Conservation (phyloP, 495 filamentous ascomycete genomes). For the Hypoxylon subgilvum region DNA sequence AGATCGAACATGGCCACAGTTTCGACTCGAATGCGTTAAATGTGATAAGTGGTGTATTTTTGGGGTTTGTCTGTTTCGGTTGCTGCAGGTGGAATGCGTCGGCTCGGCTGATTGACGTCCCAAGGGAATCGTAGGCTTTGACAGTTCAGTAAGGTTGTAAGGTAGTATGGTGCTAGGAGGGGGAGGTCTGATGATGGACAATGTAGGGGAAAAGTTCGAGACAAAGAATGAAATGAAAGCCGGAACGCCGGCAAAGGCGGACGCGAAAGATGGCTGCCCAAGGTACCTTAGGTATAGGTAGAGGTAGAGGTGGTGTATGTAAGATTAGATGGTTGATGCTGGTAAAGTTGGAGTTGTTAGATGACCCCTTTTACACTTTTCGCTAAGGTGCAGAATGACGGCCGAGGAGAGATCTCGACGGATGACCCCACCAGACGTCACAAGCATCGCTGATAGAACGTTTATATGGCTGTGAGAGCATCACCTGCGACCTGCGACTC, state of each 20-base stretch:
- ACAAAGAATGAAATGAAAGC: slow-evolving; percentile 22
- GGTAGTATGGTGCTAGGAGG: no score
- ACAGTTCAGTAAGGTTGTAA: no score
- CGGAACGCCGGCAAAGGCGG: slow-evolving; percentile 13
- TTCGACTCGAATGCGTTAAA: background rate
- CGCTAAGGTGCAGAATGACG: slow-evolving; percentile 31
- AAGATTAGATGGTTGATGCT: background rate
- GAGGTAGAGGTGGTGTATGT: background rate
- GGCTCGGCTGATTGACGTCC: no score
- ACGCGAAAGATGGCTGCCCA: no score
- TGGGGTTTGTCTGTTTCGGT: background rate
- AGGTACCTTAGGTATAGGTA: slow-evolving; percentile 3
- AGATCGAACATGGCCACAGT: slow-evolving; percentile 73
- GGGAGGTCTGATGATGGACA: background rate
- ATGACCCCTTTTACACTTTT: slow-evolving; percentile 11
- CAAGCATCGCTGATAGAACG: slow-evolving; percentile 7
- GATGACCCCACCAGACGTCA: slow-evolving; percentile 38
- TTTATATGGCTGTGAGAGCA: background rate
- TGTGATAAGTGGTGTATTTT: background rate
- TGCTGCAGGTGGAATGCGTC: background rate
- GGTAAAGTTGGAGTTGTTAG: background rate
- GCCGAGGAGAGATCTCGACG: slow-evolving; percentile 28
- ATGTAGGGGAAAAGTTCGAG: background rate
- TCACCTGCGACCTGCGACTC: slow-evolving; percentile 28
- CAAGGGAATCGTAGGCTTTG: no score